Conservation (phyloP, 306 rosid species). For the Vicia faba region DNA sequence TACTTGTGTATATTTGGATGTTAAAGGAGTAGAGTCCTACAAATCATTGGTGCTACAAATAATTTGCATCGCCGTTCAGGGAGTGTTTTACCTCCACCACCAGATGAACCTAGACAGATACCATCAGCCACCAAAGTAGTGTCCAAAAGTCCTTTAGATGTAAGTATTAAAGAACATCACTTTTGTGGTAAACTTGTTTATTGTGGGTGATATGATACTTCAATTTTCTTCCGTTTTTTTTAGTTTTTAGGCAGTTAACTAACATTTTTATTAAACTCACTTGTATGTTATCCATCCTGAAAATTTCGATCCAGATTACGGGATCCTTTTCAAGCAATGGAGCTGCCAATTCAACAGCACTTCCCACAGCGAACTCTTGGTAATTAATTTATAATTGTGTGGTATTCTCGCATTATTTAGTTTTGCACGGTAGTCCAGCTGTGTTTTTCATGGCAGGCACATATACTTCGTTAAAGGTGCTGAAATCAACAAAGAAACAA, state of each 20-base stretch:
- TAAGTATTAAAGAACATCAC: conserved; percentile 36
- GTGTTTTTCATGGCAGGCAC: not conserved
- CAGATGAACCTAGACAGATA: conserved; percentile 45
- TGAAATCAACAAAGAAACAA: not conserved
- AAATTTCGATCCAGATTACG: conserved; percentile 42
- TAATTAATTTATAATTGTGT: conserved; percentile 33
- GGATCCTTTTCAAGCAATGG: conserved; percentile 38
- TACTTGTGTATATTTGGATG: conserved; percentile 35
- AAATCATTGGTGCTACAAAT: conserved; percentile 58
- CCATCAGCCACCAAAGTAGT: conserved; percentile 42
- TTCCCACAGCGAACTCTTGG: conserved; percentile 46
- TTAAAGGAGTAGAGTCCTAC: conserved; percentile 58
- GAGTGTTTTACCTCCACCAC: conserved; percentile 49
- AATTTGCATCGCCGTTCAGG: conserved; percentile 58
- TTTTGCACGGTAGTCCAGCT: not conserved
- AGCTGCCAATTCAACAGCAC: conserved; percentile 23
- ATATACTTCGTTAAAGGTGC: not conserved
- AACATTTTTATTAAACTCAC: conserved; percentile 22
- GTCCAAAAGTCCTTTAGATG: conserved; percentile 43
- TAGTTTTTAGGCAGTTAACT: conserved; percentile 19
- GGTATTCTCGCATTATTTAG: not conserved
- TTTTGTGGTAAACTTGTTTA: conserved; percentile 15
- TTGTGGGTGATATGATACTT: conserved; percentile 21
- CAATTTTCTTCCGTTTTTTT: conserved; percentile 9
- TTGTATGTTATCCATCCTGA: conserved; percentile 32